These are phyloP conservation scores for Aurantiochytrium sp. DNA, from an alignment of 108 stramenopile genomes.

Conservation along the genomic window DNA sequence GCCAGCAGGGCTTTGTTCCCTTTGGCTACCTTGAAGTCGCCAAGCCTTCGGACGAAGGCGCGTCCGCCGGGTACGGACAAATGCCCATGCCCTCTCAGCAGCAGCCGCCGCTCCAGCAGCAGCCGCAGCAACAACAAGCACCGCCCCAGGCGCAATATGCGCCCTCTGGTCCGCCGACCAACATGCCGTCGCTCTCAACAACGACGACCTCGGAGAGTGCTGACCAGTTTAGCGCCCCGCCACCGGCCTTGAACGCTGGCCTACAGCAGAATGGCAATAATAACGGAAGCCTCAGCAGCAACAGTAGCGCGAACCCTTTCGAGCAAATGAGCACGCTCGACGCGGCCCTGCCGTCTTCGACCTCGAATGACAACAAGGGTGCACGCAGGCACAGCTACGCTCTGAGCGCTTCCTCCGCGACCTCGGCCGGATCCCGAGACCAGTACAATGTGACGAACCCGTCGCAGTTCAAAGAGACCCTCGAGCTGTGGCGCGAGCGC, in stretches of 20 bases:
- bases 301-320: background rate
- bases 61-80: background rate
- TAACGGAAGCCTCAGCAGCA: too few relatives aligned
- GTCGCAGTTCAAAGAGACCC: background rate
- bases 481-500: conserved; percentile 16
- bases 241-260: background rate
- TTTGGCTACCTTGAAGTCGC: background rate
- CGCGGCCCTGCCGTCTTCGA: background rate
- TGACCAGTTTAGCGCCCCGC: background rate
- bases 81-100: background rate
- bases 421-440: background rate
- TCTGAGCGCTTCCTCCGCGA: background rate
- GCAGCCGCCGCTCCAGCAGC: background rate
- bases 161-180: background rate
- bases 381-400: background rate
- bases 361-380: background rate
- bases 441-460: conserved; percentile 3
- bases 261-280: background rate
- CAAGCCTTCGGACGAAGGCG: background rate
- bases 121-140: background rate
- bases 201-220: background rate
- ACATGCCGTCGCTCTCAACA: background rate
- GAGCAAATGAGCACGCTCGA: background rate
- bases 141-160: background rate
- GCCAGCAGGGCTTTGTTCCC: background rate